Evolutionary conservation across 2,329 filamentous ascomycete genomes (phyloP).

Genomic region (Cercospora sp.): DNA sequence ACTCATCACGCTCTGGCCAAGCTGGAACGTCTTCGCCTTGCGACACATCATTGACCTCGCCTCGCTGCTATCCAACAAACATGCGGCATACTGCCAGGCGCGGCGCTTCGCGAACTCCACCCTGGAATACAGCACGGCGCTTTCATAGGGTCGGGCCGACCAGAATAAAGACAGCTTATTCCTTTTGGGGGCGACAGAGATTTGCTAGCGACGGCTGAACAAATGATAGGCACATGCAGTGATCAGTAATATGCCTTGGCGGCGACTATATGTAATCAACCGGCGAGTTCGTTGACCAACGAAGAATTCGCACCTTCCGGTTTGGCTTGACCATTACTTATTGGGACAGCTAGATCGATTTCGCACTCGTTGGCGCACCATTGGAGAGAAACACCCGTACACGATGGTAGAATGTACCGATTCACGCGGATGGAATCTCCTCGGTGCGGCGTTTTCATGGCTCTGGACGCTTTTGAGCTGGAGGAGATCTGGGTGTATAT

Average conservation of each 20-base stretch:
- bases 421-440: background rate
- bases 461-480: background rate
- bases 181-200: background rate
- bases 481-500: background rate
- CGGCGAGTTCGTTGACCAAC: background rate
- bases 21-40: background rate
- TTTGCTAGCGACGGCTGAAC: background rate
- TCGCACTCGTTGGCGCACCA: background rate
- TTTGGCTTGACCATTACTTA: background rate
- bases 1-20: background rate
- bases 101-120: background rate
- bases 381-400: no score
- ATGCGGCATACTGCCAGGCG: background rate
- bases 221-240: background rate
- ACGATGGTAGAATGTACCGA: background rate
- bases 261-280: background rate
- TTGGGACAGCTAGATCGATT: background rate
- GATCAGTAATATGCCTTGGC: background rate
- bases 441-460: background rate
- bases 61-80: background rate
- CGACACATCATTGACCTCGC: background rate
- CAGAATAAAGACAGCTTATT: background rate
- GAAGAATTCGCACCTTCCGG: background rate
- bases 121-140: background rate
- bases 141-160: background rate